Conservation (phyloP, 352 stramenopile species). For the Thalassiosira ordinaria region DNA sequence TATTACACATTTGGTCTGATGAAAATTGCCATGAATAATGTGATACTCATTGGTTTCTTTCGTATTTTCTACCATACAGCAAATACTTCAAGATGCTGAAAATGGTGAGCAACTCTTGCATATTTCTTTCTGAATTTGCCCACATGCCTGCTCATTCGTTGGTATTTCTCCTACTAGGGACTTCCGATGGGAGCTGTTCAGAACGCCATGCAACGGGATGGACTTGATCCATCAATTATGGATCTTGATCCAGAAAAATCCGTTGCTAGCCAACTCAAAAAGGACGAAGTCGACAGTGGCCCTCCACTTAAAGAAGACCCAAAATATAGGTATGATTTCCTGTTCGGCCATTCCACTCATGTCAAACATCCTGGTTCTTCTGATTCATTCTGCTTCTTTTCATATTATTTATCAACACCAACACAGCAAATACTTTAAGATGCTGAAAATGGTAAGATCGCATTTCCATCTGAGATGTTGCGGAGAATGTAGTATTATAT, state of each 20-base stretch:
- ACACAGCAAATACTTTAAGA: slow-evolving; percentile 86
- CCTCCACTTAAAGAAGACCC: slow-evolving; percentile 72
- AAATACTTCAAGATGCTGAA: slow-evolving; percentile 92
- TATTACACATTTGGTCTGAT: too few relatives aligned
- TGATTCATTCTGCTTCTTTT: too few relatives aligned
- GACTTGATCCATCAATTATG: slow-evolving; percentile 80
- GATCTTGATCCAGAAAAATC: slow-evolving; percentile 81
- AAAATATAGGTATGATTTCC: slow-evolving; percentile 58
- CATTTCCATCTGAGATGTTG: not conserved
- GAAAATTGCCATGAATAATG: too few relatives aligned
- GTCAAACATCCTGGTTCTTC: slow-evolving; percentile 64
- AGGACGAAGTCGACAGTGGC: slow-evolving; percentile 31
- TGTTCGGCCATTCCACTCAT: too few relatives aligned
- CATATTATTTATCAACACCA: too few relatives aligned
- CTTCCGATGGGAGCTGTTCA: slow-evolving; percentile 88
- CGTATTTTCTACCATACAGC: slow-evolving; percentile 39
- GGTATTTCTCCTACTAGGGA: slow-evolving; percentile 19
- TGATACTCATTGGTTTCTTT: not conserved
- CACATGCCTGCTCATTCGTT: not conserved
- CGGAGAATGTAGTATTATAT: not conserved
- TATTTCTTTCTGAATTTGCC: too few relatives aligned
- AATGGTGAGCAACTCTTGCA: not conserved
- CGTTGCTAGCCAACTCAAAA: slow-evolving; percentile 47
- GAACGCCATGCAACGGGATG: slow-evolving; percentile 90
- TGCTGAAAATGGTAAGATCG: slow-evolving; percentile 67